Conservation (phyloP, 169 alveolate genomes). For the Toxoplasma gondii region DNA sequence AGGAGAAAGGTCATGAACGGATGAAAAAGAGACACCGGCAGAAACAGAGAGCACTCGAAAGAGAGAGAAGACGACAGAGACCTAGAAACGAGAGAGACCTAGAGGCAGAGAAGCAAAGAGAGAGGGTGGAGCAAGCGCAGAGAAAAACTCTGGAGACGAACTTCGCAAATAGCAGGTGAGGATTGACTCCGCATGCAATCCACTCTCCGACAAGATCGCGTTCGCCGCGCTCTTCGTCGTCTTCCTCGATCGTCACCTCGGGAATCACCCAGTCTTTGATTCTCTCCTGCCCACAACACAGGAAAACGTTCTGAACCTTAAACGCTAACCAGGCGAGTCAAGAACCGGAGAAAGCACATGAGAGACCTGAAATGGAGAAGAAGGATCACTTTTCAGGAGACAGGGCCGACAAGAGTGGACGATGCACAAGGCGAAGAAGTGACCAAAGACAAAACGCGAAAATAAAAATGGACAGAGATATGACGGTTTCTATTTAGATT, state of each 20-base stretch:
- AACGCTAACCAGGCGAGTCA: background rate
- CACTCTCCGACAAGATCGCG: slow-evolving; percentile 66
- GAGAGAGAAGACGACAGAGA: background rate
- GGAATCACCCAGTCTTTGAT: slow-evolving; percentile 44
- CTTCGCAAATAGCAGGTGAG: slow-evolving; percentile 67
- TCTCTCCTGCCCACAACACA: slow-evolving; percentile 48
- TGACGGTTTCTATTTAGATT: no score
- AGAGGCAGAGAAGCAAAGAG: background rate
- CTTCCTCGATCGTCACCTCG: slow-evolving; percentile 43
- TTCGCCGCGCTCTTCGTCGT: slow-evolving; percentile 60
- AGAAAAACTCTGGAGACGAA: background rate
- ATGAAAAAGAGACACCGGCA: background rate
- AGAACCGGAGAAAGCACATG: background rate
- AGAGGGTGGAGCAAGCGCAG: background rate
- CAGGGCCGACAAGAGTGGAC: no score
- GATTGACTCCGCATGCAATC: slow-evolving; percentile 70
- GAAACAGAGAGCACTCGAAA: background rate
- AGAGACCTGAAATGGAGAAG: background rate
- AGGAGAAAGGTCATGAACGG: background rate
- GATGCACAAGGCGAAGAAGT: no score
- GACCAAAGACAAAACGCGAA: no score
- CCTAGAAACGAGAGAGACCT: background rate
- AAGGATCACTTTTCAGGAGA: no score
- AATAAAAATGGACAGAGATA: no score
- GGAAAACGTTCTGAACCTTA: background rate